phyloP scores from a whole-genome alignment of 2,329 filamentous ascomycete species.

The Cordyceps pruinosa region DNA sequence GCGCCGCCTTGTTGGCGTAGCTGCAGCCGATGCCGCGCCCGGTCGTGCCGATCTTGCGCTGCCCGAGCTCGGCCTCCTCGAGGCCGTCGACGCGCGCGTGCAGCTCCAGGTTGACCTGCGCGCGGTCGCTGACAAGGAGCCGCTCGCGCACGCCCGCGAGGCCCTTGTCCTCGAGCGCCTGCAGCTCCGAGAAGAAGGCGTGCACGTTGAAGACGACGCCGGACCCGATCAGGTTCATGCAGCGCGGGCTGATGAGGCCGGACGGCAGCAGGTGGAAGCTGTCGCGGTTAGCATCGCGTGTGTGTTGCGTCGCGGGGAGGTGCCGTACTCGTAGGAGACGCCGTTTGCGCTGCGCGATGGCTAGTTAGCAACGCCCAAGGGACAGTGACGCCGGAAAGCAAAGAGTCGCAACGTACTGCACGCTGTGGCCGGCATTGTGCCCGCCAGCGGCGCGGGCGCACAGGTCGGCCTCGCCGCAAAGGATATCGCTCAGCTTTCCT shows the following conservation, averaged over 20 bases:
- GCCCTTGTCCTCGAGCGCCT: constrained; percentile 33
- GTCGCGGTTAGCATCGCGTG: constrained; percentile 20
- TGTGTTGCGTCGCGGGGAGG: neutral
- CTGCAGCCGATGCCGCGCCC: constrained; percentile 32
- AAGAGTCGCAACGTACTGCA: constrained; percentile 16
- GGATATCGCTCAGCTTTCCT: constrained; percentile 32
- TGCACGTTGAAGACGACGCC: constrained; percentile 59
- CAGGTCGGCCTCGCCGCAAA: constrained; percentile 24
- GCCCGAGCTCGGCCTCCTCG: constrained; percentile 49
- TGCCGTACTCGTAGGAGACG: constrained; percentile 29
- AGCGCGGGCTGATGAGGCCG: constrained; percentile 57
- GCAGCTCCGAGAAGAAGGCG: constrained; percentile 35
- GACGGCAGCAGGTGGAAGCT: constrained; percentile 59
- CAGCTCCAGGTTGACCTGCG: constrained; percentile 58
- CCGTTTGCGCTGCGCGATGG: constrained; percentile 20
- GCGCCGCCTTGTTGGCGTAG: constrained; percentile 23
- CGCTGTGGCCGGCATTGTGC: constrained; percentile 17
- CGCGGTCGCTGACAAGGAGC: constrained; percentile 57
- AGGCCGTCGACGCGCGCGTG: constrained; percentile 63
- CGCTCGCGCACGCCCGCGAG: constrained; percentile 33
- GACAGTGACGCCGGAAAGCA: neutral
- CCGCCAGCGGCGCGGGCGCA: constrained; percentile 26
- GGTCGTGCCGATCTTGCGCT: constrained; percentile 26
- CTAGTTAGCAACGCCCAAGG: constrained; percentile 3
- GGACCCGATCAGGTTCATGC: constrained; percentile 67